A percentile compares a stretch with the other conserved stretches of the same genome.
Evolutionary conservation across 2,329 filamentous ascomycete species (phyloP).

Genomic region (Botryotinia narcissicola): DNA sequence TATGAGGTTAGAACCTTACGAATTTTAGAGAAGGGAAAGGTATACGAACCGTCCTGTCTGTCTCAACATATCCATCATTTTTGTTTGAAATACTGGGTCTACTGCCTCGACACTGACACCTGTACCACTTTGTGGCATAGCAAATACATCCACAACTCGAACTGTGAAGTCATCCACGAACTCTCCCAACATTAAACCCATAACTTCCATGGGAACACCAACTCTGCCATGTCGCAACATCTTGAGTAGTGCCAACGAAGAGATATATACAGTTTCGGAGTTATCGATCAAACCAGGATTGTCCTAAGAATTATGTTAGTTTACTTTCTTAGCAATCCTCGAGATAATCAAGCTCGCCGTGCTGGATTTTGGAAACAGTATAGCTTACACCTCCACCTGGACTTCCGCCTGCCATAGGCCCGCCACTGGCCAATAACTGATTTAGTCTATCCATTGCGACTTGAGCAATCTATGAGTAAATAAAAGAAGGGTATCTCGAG

Average conservation of each 20-base stretch:
- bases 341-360: slow-evolving; percentile 16
- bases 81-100: slow-evolving; percentile 97
- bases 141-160: slow-evolving; percentile 96
- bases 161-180: slow-evolving; percentile 99
- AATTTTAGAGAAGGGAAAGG: slow-evolving; percentile 5
- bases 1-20: slow-evolving; percentile 20
- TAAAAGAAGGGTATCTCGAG: slow-evolving; percentile 6
- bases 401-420: slow-evolving; percentile 60
- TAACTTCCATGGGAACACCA: slow-evolving; percentile 99
- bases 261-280: slow-evolving; percentile 99
- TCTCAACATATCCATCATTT: slow-evolving; percentile 99
- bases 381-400: slow-evolving; percentile 59
- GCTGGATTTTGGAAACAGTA: slow-evolving; percentile 8
- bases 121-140: slow-evolving; percentile 98
- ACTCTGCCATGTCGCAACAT: slow-evolving; percentile 97
- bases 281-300: slow-evolving; percentile 93
- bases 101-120: slow-evolving; percentile 98
- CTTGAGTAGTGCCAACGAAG: slow-evolving; percentile 92
- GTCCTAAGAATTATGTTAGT: slow-evolving; percentile 56
- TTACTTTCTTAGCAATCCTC: slow-evolving; percentile 23
- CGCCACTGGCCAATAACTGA: slow-evolving; percentile 76
- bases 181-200: slow-evolving; percentile 98
- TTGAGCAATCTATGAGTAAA: slow-evolving; percentile 13
- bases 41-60: slow-evolving; percentile 79
- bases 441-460: slow-evolving; percentile 82